Evolutionary conservation across 768 basidiomycete species (phyloP), one percentile per base, ranked within the genome.

Genomic region (Cystofilobasidium macerans): DNA sequence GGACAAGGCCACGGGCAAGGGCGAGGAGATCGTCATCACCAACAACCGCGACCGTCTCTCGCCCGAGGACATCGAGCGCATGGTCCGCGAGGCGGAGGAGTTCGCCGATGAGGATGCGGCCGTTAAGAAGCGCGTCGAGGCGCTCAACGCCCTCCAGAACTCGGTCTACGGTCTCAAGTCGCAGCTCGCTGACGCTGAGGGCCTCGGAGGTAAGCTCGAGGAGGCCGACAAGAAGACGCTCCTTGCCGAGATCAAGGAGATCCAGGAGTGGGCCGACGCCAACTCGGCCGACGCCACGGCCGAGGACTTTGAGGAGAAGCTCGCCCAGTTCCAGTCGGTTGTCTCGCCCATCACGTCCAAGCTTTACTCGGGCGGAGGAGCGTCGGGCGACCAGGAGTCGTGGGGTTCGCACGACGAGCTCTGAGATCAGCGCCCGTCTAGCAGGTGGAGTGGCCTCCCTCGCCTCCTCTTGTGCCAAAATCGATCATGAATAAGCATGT

Each of bases 11-110:
- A 79, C 78, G 71, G 77, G 78, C 77, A 76, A 78, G 71, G 77
- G 79, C 69, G 76, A 78, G 72, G 75, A 76, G 24, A 89, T 94
- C 77, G 92, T 89, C 43, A 97, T 95, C 79, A 92, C 84, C 72
- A 91, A 91, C 81, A 88, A 91, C 73, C 89, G 90, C 90, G 89
- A 98, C 95, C 59, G 93, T 91, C 85, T 99, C 62, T 88, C 83
- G 70, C 91, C 97, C 78, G 87, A 87, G 80, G 95, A 99, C 72
- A 98, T 98, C 67, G 91, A 95, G 80, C 85, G 85, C 73, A 99
- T 99, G 95, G 86, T 99, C 60, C 77, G 86, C 3, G 93, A 98
- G 72, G 86, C 94, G 59, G 95, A 99, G 79, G 81, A 90, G 75
- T 93, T 84, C 72, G 91, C 93, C 45, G 95, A 98, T 79, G 78